Evolutionary conservation across 2,329 filamentous ascomycete species (phyloP).

Genomic region (Diaporthe amygdali): DNA sequence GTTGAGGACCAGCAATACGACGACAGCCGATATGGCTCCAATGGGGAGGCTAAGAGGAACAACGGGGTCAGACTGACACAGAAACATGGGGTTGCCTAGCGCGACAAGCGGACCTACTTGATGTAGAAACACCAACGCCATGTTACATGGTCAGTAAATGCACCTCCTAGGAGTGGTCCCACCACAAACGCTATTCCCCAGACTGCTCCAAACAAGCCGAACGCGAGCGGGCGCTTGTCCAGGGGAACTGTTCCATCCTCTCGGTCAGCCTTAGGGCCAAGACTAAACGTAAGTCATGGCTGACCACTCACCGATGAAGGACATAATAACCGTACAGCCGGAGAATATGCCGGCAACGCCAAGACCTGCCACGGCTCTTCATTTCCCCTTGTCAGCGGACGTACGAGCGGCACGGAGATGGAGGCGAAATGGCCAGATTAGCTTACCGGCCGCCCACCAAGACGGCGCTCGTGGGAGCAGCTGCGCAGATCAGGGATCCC

Average conservation of each 20-base stretch:
- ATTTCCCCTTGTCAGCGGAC: background rate
- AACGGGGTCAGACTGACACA: background rate
- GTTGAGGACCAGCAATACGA: constrained; percentile 43
- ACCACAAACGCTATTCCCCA: constrained; percentile 54
- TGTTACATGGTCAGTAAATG: constrained; percentile 48
- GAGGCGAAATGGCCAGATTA: background rate
- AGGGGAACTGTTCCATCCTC: constrained; percentile 45
- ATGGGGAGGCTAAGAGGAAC: background rate
- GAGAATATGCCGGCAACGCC: constrained; percentile 51
- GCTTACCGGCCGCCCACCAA: constrained; percentile 17
- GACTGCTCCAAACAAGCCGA: constrained; percentile 56
- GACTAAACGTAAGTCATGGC: background rate
- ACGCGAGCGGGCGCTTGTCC: constrained; percentile 53
- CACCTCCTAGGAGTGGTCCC: constrained; percentile 53
- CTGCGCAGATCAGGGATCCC: constrained; percentile 48
- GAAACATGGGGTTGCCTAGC: background rate
- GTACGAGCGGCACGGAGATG: background rate
- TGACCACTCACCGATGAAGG: constrained; percentile 31
- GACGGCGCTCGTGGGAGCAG: constrained; percentile 9
- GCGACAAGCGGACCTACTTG: constrained; percentile 30
- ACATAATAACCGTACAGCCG: constrained; percentile 49
- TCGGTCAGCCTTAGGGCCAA: background rate
- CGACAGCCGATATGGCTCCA: background rate
- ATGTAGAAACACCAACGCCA: constrained; percentile 53
- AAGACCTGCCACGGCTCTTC: constrained; percentile 48